These are phyloP conservation scores for Tulasnella sp. DNA, from an alignment of 768 basidiomycete genomes.

Conservation along the genomic window DNA sequence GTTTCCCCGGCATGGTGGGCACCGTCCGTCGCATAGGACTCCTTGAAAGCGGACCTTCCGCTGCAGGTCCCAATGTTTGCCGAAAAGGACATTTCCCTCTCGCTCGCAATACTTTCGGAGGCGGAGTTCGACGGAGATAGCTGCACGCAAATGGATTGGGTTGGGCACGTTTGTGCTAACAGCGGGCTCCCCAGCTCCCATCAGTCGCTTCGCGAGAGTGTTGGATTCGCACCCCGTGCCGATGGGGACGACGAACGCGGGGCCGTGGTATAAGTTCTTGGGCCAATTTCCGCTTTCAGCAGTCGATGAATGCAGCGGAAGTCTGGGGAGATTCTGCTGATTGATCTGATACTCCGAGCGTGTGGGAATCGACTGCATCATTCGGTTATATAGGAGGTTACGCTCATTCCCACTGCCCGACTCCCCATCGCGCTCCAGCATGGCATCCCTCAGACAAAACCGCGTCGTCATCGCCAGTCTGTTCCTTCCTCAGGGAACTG, in stretches of 20 bases:
- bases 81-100: not conserved
- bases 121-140: not conserved
- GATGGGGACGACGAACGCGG: not conserved
- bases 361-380: slow-evolving; percentile 13
- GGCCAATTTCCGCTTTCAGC: not conserved
- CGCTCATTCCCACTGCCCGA: slow-evolving; percentile 3
- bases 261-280: slow-evolving; percentile 6
- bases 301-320: slow-evolving; percentile 4
- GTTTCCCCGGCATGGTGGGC: not conserved
- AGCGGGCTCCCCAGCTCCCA: slow-evolving; percentile 1
- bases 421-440: slow-evolving; percentile 35
- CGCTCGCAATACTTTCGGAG: not conserved
- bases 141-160: not conserved
- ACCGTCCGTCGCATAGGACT: no score
- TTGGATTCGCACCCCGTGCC: slow-evolving; percentile 5
- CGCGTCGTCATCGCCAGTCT: slow-evolving; percentile 78
- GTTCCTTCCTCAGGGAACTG: slow-evolving; percentile 72
- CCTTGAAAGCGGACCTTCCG: not conserved
- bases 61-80: not conserved
- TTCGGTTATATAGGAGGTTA: slow-evolving; percentile 8
- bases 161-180: not conserved
- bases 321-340: slow-evolving; percentile 11
- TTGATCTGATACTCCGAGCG: slow-evolving; percentile 21
- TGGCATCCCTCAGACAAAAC: slow-evolving; percentile 71
- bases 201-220: not conserved